Evolutionary conservation across 441 rosid genomes (phyloP).

Genomic region (Bruguiera hainesii): DNA sequence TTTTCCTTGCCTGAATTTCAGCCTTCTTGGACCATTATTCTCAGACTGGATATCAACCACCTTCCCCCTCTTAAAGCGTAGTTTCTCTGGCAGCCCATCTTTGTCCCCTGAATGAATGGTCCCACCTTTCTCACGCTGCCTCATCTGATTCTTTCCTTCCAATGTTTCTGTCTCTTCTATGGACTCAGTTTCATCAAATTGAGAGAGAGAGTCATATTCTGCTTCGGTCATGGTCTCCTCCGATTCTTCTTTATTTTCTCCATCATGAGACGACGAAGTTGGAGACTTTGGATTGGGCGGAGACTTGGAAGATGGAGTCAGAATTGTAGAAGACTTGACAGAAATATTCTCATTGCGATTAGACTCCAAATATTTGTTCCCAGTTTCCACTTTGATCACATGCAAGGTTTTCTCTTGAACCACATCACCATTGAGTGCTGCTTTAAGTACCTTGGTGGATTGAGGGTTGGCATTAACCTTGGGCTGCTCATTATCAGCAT

Average conservation of each 20-base stretch:
- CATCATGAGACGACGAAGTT: slow-evolving; percentile 27
- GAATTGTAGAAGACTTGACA: slow-evolving; percentile 30
- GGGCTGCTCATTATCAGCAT: slow-evolving; percentile 24
- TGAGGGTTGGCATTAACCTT: slow-evolving; percentile 11
- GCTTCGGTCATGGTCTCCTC: slow-evolving; percentile 35
- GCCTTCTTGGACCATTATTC: slow-evolving; percentile 53
- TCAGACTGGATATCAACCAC: slow-evolving; percentile 46
- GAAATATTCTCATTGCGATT: slow-evolving; percentile 36
- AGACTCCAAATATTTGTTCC: slow-evolving; percentile 38
- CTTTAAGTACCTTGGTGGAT: background rate
- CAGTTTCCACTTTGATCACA: slow-evolving; percentile 52
- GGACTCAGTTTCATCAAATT: slow-evolving; percentile 29
- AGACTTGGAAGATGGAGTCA: slow-evolving; percentile 21
- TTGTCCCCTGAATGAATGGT: slow-evolving; percentile 24
- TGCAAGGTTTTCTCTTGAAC: slow-evolving; percentile 60
- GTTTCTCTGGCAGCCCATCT: slow-evolving; percentile 36
- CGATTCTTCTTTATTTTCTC: slow-evolving; percentile 40
- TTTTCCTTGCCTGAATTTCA: slow-evolving; percentile 64
- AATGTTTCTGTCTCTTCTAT: slow-evolving; percentile 25
- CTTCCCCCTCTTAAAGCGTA: slow-evolving; percentile 65
- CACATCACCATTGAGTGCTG: slow-evolving; percentile 13
- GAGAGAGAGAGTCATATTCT: slow-evolving; percentile 43
- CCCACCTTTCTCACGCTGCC: slow-evolving; percentile 26
- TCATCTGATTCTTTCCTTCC: slow-evolving; percentile 22
- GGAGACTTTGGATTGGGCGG: slow-evolving; percentile 22